phyloP scores from a whole-genome alignment of 2,329 filamentous ascomycete genomes.

The Dothideomycetes sp. region DNA sequence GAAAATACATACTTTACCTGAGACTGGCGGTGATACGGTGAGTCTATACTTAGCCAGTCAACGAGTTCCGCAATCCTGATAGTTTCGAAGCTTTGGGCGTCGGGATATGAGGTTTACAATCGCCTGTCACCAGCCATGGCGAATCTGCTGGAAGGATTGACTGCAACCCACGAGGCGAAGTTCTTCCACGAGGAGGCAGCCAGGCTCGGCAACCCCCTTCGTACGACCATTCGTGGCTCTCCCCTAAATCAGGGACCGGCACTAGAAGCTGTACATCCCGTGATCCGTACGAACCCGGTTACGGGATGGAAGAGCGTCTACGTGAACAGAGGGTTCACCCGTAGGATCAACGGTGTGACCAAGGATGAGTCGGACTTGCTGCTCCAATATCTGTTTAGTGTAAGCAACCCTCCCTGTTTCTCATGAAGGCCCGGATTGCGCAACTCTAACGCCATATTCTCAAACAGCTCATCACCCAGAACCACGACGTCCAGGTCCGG shows the following conservation, averaged over 20 bases:
- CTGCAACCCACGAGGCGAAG: conserved; percentile 32
- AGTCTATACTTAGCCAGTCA: no score
- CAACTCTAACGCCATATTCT: no score
- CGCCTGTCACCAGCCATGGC: conserved; percentile 48
- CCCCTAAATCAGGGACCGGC: conserved; percentile 24
- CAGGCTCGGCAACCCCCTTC: conserved; percentile 39
- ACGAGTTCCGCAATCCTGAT: no score
- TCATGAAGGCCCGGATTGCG: no score
- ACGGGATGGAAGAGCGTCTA: conserved; percentile 55
- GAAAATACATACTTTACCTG: conserved; percentile 40
- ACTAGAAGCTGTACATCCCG: conserved; percentile 45
- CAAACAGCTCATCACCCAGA: conserved; percentile 45
- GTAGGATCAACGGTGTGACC: conserved; percentile 49
- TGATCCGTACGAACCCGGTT: conserved; percentile 51
- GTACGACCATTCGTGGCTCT: conserved; percentile 45
- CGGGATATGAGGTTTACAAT: conserved; percentile 50
- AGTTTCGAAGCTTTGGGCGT: conserved; percentile 26
- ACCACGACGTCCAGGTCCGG: conserved; percentile 60
- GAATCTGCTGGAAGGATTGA: conserved; percentile 46
- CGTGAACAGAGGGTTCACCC: conserved; percentile 51
- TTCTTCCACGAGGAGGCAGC: conserved; percentile 44
- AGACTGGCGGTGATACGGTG: conserved; percentile 38
- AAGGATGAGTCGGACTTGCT: conserved; percentile 20
- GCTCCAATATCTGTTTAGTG: conserved; percentile 13
- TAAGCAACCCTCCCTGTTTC: no score